Evolutionary conservation across 371 early-diverging fungal genomes (phyloP), one percentile per base, ranked within the genome.

Genomic region (Fennellomyces sp.): DNA sequence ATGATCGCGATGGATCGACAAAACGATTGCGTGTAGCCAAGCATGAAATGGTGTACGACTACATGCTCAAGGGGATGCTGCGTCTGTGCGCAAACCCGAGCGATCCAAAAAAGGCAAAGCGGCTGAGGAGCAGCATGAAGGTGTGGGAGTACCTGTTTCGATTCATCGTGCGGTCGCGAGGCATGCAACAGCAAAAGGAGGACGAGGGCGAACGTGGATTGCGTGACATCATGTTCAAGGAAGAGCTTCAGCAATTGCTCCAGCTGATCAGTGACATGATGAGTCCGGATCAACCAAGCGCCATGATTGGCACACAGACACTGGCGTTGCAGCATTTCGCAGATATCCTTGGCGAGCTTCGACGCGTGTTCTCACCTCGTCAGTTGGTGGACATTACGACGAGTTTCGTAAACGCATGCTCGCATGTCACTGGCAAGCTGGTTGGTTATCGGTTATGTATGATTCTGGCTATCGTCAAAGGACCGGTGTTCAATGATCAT

Each of bases 131-230:
- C 25, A 77, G 85, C n/a, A 81, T 90, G 67, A 88, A 87, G 58
- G 90, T 88, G 2, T 88, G 86, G 85, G 80, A 84, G 29, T 85
- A 86, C 52, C 57, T 89, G 33, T 80, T 89, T 56, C 80, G 84
- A 35, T 81, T 91, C 29, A 77, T 84, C 57, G 75, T 83, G 10
- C 62, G 81, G 10, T 82, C 82, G 5, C 58, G 82, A 7, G 64
- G 68, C 11, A 64, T 69, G 49, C 77, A 77, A 12, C 70, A 73
- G 35, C 66, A 64, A 23, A 69, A 66, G 21, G 65, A 65, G 47
- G 60, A 65, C 1, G 67, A 75, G 8, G 67, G 69, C 7, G 72
- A 75, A 23, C 64, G 72, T 5, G 47, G 33, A 4, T 52, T 63
- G 10, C 63, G 70, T 17, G 78, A 82, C 52, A 58, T 65, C 33